phyloP scores from a whole-genome alignment of 2,329 filamentous ascomycete species.

The Fusarium algeriense region DNA sequence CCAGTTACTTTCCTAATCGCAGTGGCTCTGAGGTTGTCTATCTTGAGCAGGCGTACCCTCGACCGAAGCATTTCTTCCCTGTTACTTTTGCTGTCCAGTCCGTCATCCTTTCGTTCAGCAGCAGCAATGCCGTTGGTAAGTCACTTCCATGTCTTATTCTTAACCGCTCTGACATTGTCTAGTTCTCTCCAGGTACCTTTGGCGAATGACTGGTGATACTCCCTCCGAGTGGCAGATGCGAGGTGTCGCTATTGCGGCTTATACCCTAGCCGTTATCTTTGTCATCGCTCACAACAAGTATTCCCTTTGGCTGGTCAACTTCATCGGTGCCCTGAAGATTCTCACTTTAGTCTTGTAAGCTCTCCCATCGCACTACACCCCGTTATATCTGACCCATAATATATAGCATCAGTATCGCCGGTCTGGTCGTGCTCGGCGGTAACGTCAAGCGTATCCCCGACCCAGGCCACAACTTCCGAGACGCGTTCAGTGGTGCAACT shows the following conservation, averaged over 20 bases:
- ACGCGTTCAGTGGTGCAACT: slow-evolving; percentile 53
- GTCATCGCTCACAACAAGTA: slow-evolving; percentile 67
- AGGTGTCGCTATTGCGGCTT: slow-evolving; percentile 73
- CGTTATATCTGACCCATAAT: neutral
- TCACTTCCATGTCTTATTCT: fast-evolving
- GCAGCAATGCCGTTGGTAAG: slow-evolving; percentile 69
- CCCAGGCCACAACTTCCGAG: slow-evolving; percentile 52
- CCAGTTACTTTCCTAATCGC: slow-evolving; percentile 74
- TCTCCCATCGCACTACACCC: fast-evolving
- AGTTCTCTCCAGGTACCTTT: slow-evolving; percentile 74
- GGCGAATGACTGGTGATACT: slow-evolving; percentile 63
- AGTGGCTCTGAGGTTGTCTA: slow-evolving; percentile 76
- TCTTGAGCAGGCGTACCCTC: slow-evolving; percentile 75
- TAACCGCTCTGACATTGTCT: neutral
- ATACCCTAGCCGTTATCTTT: slow-evolving; percentile 70
- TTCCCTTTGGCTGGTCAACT: slow-evolving; percentile 67
- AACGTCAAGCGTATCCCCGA: slow-evolving; percentile 48
- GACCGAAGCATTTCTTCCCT: slow-evolving; percentile 73
- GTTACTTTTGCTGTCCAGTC: slow-evolving; percentile 73
- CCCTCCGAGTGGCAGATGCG: slow-evolving; percentile 74
- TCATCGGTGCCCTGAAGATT: slow-evolving; percentile 70
- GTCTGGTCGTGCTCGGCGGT: slow-evolving; percentile 68
- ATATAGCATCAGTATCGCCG: slow-evolving; percentile 64
- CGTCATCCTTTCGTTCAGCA: slow-evolving; percentile 74
- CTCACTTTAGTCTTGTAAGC: slow-evolving; percentile 68